Evolutionary conservation across 164 flowering plant species (phyloP).

Genomic region (Vitis amurensis): DNA sequence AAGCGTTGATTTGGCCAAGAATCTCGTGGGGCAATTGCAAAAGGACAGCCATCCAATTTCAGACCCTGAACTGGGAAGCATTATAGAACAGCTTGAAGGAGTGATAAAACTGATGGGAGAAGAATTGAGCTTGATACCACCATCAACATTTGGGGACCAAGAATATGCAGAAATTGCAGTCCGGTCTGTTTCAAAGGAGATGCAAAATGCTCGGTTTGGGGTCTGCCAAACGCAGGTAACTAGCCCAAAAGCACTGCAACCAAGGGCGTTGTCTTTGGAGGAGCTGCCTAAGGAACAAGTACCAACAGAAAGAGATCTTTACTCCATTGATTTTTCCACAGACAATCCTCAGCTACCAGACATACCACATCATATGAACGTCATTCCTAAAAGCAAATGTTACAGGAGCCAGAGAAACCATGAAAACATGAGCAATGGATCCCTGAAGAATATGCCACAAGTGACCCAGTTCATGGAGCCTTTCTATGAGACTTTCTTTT

Average conservation of each 20-base stretch:
- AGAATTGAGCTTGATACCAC: constrained; percentile 47
- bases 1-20: constrained; percentile 41
- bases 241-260: constrained; percentile 9
- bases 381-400: constrained; percentile 22
- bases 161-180: constrained; percentile 54
- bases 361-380: constrained; percentile 15
- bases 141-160: constrained; percentile 35
- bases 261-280: not conserved
- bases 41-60: constrained; percentile 13
- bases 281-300: constrained; percentile 12
- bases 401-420: constrained; percentile 13
- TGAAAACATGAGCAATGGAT: constrained; percentile 16
- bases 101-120: constrained; percentile 50
- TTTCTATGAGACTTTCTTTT: constrained; percentile 56
- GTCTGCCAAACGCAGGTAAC: constrained; percentile 13
- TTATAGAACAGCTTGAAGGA: constrained; percentile 36
- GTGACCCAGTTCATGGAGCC: constrained; percentile 60
- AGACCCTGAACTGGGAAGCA: constrained; percentile 27
- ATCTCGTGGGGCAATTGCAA: constrained; percentile 28
- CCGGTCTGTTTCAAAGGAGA: constrained; percentile 52
- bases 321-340: constrained; percentile 28
- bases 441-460: constrained; percentile 30
- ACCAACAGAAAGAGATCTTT: constrained; percentile 45
- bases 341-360: constrained; percentile 22
- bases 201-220: constrained; percentile 41